Evolutionary conservation across 108 stramenopile genomes (phyloP), one percentile per base, ranked within the genome.

Genomic region (Cylindrotheca fusiformis): DNA sequence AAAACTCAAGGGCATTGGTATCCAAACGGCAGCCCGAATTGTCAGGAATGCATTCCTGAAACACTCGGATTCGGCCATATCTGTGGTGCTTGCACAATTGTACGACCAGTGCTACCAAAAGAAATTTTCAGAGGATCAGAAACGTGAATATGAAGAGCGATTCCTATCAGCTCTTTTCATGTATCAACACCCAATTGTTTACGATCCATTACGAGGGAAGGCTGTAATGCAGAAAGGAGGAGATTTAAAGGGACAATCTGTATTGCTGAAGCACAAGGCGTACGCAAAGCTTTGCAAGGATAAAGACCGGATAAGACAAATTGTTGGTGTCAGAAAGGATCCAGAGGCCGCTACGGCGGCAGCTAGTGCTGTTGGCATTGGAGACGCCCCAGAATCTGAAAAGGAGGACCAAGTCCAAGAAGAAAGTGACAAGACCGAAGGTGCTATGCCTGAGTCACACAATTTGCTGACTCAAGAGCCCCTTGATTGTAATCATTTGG

Each of bases 161-260:
- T 97, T 97, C 68, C 49, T 82, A 45, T 80, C 68, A 51, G 98
- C 97, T 1, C 49, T 95, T 23, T 60, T 91, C 26, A 92, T 89
- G 68, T 99, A 87, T 72, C 88, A 84, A 1, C 97, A 99, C 66
- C 96, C 93, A 0, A 73, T 94, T 25, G 84, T 94, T 1, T 91
- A 78, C 67, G 84, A 86, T 78, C 87, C 88, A 1, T 50, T 88
- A 4, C 52, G 63, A 52, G 54, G 59, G 12, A 58, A 25, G 25
- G 71, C 74, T 77, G 32, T 19, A 6, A 0, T 56, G 10, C 18
- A 24, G 17, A 19, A 23, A 48, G 44, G 46, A 48, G 1, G 17
- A 47, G 45, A 22, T 2, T 10, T 28, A 1, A 18, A 20, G 18
- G 48, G 54, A 1, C 69, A 74, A 23, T n/a, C 32, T 3, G 65